Percentiles rank a stretch among this genome's conserved stretches.
These are phyloP conservation scores for Zoysia pacifica DNA, from an alignment of 176 grass and related monocot genomes.

Conservation along the genomic window DNA sequence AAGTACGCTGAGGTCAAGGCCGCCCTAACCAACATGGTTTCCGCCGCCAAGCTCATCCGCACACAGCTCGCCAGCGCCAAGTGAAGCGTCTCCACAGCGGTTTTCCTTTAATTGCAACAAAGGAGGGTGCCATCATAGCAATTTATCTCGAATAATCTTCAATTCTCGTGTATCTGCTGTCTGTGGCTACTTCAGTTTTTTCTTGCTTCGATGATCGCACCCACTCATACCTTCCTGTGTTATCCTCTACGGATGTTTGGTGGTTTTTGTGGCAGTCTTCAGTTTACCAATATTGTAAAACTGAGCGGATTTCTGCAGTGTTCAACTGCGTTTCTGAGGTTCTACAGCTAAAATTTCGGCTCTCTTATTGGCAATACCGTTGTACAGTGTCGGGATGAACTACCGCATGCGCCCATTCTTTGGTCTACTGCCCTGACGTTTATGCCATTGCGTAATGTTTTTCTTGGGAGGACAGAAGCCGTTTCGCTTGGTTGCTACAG, in stretches of 20 bases:
- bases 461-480: too few relatives aligned
- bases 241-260: neutral
- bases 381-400: too few relatives aligned
- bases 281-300: constrained; percentile 49
- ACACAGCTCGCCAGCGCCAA: constrained; percentile 63
- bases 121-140: constrained; percentile 31
- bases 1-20: constrained; percentile 87
- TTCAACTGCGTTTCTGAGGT: constrained; percentile 31
- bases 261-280: constrained; percentile 32
- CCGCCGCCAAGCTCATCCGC: constrained; percentile 72
- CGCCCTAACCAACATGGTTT: constrained; percentile 82
- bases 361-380: too few relatives aligned
- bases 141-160: constrained; percentile 51
- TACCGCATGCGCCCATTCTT: too few relatives aligned
- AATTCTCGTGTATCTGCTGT: neutral
- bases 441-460: too few relatives aligned
- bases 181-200: constrained; percentile 35
- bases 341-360: too few relatives aligned
- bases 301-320: constrained; percentile 37
- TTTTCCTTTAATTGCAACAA: constrained; percentile 14
- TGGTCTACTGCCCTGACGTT: too few relatives aligned
- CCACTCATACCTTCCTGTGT: neutral
- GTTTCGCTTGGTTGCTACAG: too few relatives aligned
- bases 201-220: constrained; percentile 7
- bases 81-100: constrained; percentile 25